Percentiles rank a stretch among this genome's conserved stretches.
Conservation (phyloP, 2,329 filamentous ascomycete genomes). For the Botrytis paeoniae region DNA sequence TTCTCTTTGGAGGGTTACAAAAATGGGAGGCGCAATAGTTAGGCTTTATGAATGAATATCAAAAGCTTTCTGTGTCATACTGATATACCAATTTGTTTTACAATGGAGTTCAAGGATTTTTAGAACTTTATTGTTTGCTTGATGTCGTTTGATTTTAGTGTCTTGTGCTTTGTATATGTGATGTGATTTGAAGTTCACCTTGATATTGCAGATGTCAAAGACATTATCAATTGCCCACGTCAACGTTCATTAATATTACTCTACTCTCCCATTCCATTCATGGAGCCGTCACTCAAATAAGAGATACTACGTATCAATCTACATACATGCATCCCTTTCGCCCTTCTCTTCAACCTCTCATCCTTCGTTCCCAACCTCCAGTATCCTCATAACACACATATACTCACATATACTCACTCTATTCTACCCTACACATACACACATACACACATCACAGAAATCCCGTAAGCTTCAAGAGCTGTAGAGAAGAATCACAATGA, state of each 20-base stretch:
- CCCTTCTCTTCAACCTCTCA: not conserved
- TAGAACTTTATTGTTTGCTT: not conserved
- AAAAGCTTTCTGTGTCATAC: slow-evolving; percentile 19
- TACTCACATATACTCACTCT: not conserved
- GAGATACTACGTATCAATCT: not conserved
- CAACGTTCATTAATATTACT: not conserved
- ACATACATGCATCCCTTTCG: not conserved
- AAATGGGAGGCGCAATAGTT: slow-evolving; percentile 19
- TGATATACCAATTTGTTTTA: slow-evolving; percentile 18
- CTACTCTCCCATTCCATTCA: not conserved
- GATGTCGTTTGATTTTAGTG: not conserved
- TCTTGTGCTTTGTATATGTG: not conserved
- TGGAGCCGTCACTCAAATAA: too few relatives aligned
- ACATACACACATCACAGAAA: not conserved
- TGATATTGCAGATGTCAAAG: not conserved
- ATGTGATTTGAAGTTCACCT: not conserved
- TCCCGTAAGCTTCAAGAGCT: too few relatives aligned
- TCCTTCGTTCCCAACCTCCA: not conserved
- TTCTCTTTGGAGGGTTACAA: slow-evolving; percentile 12
- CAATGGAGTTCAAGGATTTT: slow-evolving; percentile 3
- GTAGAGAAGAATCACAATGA: not conserved
- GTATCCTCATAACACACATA: not conserved
- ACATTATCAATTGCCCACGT: not conserved
- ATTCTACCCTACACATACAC: not conserved
- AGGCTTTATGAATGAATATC: slow-evolving; percentile 20